phyloP scores from a whole-genome alignment of 2,329 filamentous ascomycete species.

The Verticillium nubilum region DNA sequence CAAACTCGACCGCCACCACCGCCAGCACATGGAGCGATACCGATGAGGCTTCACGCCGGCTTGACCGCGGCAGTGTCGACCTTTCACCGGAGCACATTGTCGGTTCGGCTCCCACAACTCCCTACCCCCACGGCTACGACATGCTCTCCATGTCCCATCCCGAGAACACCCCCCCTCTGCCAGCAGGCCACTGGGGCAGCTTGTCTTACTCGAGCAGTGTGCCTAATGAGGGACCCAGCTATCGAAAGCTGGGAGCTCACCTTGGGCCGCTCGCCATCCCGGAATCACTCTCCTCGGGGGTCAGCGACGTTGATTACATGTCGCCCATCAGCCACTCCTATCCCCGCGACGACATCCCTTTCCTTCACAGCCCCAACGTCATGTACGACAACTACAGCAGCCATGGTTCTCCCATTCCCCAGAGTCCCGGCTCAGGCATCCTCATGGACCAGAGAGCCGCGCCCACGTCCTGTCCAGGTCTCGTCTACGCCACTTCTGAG shows the following conservation, averaged over 20 bases:
- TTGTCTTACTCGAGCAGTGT: conserved; percentile 39
- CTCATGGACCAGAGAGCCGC: conserved; percentile 51
- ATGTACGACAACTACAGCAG: conserved; percentile 53
- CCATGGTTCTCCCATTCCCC: conserved; percentile 47
- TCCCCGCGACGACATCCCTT: conserved; percentile 46
- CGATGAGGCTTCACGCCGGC: conserved; percentile 27
- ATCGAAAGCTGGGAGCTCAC: conserved; percentile 34
- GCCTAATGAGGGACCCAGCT: conserved; percentile 33
- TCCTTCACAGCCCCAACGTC: conserved; percentile 43
- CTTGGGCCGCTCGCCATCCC: conserved; percentile 35
- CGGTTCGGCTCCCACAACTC: conserved; percentile 40
- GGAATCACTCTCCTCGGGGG: conserved; percentile 47
- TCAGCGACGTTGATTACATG: conserved; percentile 58
- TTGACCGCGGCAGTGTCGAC: conserved; percentile 29
- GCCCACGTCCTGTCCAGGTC: conserved; percentile 55
- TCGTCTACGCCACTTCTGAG: conserved; percentile 56
- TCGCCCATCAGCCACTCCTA: conserved; percentile 54
- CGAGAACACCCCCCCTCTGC: conserved; percentile 34
- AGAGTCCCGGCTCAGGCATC: conserved; percentile 49
- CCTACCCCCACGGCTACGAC: conserved; percentile 34
- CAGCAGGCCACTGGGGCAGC: conserved; percentile 34
- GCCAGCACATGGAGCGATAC: conserved; percentile 31
- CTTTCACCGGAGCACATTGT: conserved; percentile 26
- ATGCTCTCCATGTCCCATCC: conserved; percentile 46
- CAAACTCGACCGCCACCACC: conserved; percentile 35